These are phyloP conservation scores for Tolypocladium pustulatum DNA, from an alignment of 2,329 filamentous ascomycete species.

Conservation along the genomic window DNA sequence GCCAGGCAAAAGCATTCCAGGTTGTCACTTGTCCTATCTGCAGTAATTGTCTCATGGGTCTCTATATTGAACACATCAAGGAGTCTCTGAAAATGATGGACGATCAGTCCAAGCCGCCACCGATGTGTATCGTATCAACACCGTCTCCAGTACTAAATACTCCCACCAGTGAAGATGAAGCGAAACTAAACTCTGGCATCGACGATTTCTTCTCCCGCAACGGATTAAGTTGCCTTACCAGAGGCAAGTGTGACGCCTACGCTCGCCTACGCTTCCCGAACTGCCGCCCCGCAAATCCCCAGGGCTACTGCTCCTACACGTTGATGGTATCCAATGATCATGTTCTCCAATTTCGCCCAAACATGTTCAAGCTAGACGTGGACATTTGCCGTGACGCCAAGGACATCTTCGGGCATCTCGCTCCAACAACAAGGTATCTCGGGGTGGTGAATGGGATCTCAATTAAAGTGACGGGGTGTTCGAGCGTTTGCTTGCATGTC, in stretches of 20 bases:
- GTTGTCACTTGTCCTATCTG: not conserved
- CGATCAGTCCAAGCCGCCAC: not conserved
- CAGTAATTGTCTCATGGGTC: not conserved
- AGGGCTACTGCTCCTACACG: conserved; percentile 44
- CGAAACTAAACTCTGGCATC: not conserved
- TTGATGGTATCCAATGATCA: conserved; percentile 25
- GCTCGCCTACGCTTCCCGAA: conserved; percentile 19
- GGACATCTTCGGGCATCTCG: conserved; percentile 27
- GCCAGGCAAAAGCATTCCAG: no score
- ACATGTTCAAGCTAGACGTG: conserved; percentile 29
- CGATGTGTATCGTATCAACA: not conserved
- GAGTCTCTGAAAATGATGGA: not conserved
- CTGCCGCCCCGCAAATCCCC: conserved; percentile 21
- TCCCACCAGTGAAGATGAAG: not conserved
- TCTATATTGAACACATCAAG: not conserved
- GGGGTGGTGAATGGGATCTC: conserved; percentile 16
- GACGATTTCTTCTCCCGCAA: conserved; percentile 12
- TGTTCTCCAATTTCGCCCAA: conserved; percentile 39
- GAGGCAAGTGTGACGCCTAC: conserved; percentile 16
- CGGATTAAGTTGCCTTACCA: conserved; percentile 7
- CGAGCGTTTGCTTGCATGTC: conserved; percentile 15
- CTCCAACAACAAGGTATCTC: conserved; percentile 28
- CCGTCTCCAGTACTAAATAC: not conserved
- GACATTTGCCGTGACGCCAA: conserved; percentile 24
- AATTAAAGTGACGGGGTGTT: not conserved